Percentiles rank a stretch among this genome's conserved stretches.
phyloP scores from a whole-genome alignment of 2,329 filamentous ascomycete genomes.

The Colletotrichum trifolii region DNA sequence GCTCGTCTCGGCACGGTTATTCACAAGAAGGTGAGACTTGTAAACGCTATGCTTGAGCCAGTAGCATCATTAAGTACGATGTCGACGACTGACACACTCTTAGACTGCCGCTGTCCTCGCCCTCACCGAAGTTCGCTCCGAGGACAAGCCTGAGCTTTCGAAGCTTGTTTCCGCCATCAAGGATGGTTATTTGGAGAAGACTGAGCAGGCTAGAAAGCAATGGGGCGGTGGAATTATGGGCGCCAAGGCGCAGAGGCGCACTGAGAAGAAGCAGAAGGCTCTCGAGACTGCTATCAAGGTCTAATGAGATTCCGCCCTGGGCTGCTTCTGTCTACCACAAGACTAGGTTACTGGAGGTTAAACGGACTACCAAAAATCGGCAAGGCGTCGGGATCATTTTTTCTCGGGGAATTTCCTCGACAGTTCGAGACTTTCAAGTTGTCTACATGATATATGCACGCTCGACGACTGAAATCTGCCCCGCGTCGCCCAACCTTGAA shows the following conservation, averaged over 20 bases:
- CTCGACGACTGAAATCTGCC: not conserved
- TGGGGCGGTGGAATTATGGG: constrained; percentile 99
- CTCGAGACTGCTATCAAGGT: constrained; percentile 97
- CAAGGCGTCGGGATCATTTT: constrained; percentile 37
- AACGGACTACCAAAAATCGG: constrained; percentile 35
- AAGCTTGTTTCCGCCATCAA: constrained; percentile 97
- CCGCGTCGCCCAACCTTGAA: no score
- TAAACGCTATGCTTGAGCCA: not conserved
- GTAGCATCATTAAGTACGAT: not conserved
- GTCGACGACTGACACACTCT: not conserved
- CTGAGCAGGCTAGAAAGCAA: constrained; percentile 88
- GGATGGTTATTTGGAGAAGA: constrained; percentile 97
- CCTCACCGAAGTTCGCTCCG: constrained; percentile 93
- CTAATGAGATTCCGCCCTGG: constrained; percentile 66
- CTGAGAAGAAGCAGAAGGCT: constrained; percentile 92
- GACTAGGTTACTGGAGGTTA: constrained; percentile 36
- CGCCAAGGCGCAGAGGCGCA: constrained; percentile 85
- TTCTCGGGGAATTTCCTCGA: constrained; percentile 32
- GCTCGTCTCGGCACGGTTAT: constrained; percentile 98
- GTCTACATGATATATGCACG: no score
- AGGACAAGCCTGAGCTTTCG: constrained; percentile 98
- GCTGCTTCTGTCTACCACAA: constrained; percentile 32
- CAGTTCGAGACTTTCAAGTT: constrained; percentile 2
- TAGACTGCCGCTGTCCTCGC: constrained; percentile 96
- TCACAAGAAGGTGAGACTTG: constrained; percentile 89